Percentiles rank a stretch among this genome's conserved stretches.
Evolutionary conservation across 2,329 filamentous ascomycete species (phyloP).

Genomic region (Colletotrichum echinochloae): DNA sequence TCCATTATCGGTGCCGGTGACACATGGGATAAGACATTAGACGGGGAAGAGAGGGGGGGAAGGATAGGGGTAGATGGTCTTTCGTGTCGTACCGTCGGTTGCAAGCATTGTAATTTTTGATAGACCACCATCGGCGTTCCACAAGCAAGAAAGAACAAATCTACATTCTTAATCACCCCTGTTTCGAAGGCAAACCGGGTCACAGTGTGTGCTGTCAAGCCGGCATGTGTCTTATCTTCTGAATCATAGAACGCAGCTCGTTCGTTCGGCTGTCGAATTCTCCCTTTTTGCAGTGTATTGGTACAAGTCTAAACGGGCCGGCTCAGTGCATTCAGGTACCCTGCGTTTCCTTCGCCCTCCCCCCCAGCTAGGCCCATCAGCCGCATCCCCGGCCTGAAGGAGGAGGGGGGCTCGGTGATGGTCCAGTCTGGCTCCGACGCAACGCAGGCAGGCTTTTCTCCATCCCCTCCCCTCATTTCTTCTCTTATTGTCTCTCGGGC

Average conservation of each 20-base stretch:
- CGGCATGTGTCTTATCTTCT: constrained; percentile 6
- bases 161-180: neutral
- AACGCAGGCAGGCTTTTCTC: constrained; percentile 19
- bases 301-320: constrained; percentile 39
- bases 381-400: neutral
- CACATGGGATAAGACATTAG: constrained; percentile 11
- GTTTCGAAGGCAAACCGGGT: neutral
- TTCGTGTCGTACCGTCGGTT: constrained; percentile 21
- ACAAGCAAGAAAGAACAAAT: constrained; percentile 29
- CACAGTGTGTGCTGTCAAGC: neutral
- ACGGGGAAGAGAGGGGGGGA: neutral
- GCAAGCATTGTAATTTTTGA: constrained; percentile 24
- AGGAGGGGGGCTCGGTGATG: neutral
- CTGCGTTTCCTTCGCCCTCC: constrained; percentile 20
- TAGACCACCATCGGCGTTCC: constrained; percentile 37
- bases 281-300: constrained; percentile 37
- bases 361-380: neutral
- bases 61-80: constrained; percentile 1
- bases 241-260: constrained; percentile 30
- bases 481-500: neutral
- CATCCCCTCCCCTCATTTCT: neutral
- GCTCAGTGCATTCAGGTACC: constrained; percentile 22
- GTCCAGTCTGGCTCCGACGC: constrained; percentile 13
- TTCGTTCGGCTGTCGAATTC: constrained; percentile 31
- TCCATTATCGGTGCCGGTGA: neutral